Base-by-base conservation (phyloP, 129 eudicot genomes). In the Erigeron canadensis region DNA sequence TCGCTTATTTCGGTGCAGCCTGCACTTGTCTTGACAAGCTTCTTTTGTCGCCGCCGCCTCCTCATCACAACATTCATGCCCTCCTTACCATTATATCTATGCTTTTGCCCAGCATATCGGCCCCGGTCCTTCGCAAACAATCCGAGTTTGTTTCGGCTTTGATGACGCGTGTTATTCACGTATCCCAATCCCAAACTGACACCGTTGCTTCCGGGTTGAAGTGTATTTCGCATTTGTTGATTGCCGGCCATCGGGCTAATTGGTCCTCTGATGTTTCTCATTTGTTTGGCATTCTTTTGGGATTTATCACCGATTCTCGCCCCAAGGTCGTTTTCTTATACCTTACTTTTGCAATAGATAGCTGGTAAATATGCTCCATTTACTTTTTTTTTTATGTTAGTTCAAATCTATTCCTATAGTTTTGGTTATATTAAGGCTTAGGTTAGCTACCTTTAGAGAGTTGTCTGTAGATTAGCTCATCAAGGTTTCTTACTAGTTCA, bases 1-100 rank as follows among this genome's bases (percentile, higher is more conserved):
- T 90, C 40, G 75, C 99, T 34, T 95, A 90, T 84, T 88, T 95
- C 73, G 91, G 88, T 61, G 93, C 97, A 81, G 81, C 95, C 8
- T 78, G 75, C 39, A 69, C 94, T 51, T 95, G 96, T 38, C 93
- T 95, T 50, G 85, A 88, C 56, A 89, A 86, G 51, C 67, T 88
- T 63, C 7, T 69, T 5, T 58, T 9, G 4, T 57, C 15, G 10
- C 22, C 76, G 10, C 82, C 75, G n/a, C 76, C 91, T 17, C 78
- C 86, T 2, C 91, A 86, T 72, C 73, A 78, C 42, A 13, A 78
- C 42, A 13, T 94, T 41, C 79, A 89, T 8, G 83, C 96, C 11
- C 85, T 90, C 16, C 5, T 81, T 43, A 70, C 86, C 1, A 77
- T 95, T 58, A 69, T 95, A 2, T 86, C 91, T 13, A 42, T 88